Base-by-base conservation (phyloP, 2,329 filamentous ascomycete species). In the Fusarium citri region DNA sequence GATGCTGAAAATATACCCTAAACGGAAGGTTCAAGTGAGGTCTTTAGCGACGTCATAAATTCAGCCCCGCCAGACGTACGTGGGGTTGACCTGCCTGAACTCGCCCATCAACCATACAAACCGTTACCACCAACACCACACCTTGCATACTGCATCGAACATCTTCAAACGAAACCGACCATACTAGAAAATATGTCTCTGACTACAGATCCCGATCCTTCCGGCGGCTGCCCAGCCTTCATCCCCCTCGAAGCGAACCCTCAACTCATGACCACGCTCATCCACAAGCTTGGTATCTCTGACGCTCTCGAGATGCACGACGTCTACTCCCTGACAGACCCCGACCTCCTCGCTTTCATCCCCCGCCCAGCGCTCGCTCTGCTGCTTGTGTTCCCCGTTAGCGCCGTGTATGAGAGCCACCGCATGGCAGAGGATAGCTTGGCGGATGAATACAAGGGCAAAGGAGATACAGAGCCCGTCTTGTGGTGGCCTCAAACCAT, bases 401-500 rank as follows among this genome's bases (percentile, higher is more conserved):
- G 89, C 56, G 84, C 89, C 50, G 86, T 88, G 43, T 98, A 97
- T 85, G 92, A 97, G 82, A 87, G 86, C 64, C 89, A 91, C 77
- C 91, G 94, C 31, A 79, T 87, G 60, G 84, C 88, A 45, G 94
- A 97, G 83, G 94, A 98, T 81, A 83, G 83, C 53, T 78, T 85
- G 23, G 83, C 83, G 43, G 71, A 82, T 4, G 87, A 89, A 41
- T 97, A 97, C 82, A 78, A 79, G 1, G 92, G 91, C 45, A 85
- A 84, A 20, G 94, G 94, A 2, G 81, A 86, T 1, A 77, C 76
- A 0, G 93, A 98, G 77, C 91, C 93, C 8, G 93, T 98, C 0
- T 76, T 97, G 10, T 99, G 95, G 96, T 98, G 94, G 86, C 92
- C 89, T 73, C 95, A 98, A 83, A 98, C 94, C 0, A 98, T 98